Conservation (phyloP, 1,139 yeast species). For the Diutina scorzettiae region DNA sequence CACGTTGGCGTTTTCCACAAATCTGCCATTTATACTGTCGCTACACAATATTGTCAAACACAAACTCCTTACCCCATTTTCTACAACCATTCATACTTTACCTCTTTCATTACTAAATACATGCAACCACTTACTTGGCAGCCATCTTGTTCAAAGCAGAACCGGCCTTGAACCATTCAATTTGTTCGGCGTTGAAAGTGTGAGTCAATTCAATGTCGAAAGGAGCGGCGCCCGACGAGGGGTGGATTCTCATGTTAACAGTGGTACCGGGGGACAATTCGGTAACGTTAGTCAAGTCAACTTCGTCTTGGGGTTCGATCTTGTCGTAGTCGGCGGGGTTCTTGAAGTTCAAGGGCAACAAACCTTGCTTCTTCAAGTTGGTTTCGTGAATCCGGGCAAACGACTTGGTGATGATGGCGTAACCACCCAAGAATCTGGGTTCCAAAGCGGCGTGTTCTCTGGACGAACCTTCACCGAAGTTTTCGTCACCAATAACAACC, state of each 20-base stretch:
- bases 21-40: too few relatives aligned
- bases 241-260: slow-evolving; percentile 80
- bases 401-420: slow-evolving; percentile 92
- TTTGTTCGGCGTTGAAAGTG: slow-evolving; percentile 92
- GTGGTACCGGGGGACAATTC: slow-evolving; percentile 90
- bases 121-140: slow-evolving; percentile 10
- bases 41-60: too few relatives aligned
- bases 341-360: slow-evolving; percentile 86
- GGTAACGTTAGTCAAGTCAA: slow-evolving; percentile 78
- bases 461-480: slow-evolving; percentile 99
- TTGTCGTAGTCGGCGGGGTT: slow-evolving; percentile 87
- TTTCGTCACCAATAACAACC: slow-evolving; percentile 99
- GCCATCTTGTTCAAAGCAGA: slow-evolving; percentile 99
- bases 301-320: slow-evolving; percentile 82
- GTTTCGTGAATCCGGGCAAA: slow-evolving; percentile 82
- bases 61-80: too few relatives aligned
- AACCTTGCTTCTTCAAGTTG: slow-evolving; percentile 30
- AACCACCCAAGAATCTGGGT: slow-evolving; percentile 99
- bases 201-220: slow-evolving; percentile 89
- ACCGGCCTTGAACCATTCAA: slow-evolving; percentile 98
- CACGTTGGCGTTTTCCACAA: too few relatives aligned
- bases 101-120: slow-evolving; percentile 5
- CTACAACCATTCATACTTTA: too few relatives aligned
- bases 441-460: slow-evolving; percentile 99
- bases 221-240: slow-evolving; percentile 62